Base-by-base conservation (phyloP, 305 asterid genomes). In the Nicotiana rustica region DNA sequence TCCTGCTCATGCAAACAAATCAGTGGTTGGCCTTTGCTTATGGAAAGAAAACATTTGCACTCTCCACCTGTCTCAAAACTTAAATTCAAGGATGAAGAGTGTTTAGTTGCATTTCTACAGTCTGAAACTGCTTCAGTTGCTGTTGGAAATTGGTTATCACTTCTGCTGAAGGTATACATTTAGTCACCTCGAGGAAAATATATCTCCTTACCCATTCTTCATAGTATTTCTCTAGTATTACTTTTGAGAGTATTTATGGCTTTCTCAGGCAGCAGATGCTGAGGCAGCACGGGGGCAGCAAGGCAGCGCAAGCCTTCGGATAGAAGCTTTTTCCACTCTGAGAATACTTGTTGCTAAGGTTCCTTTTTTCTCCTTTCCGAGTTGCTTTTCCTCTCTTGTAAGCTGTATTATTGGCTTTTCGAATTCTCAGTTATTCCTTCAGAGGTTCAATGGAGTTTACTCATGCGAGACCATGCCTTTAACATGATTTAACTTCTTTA, bases 71-170 rank as follows among this genome's bases (percentile, higher is more conserved):
- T 85, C 82, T 80, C 88, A 66, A 87, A 82, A 57, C 57, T 67
- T 84, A 81, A 79, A 80, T 83, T 81, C 6, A 86, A 82, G 65
- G 84, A 84, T 15, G 86, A 88, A 81, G 94, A 92, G 82, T 96
- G 99, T 86, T 85, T 90, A 71, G 85, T 93, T 84, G 89, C 93
- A 80, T 96, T 96, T 89, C 97, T 96, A 80, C 97, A 90, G 89
- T 96, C 98, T 80, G 94, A 94, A 82, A 80, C 93, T 81, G 98
- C 98, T 80, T 91, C 98, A 84, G 91, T 97, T 86, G 97, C 95
- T n/a, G 85, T 96, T 88, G 99, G 99, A 52, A 97, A 96, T 85
- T 96, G 99, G 99, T 88, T 94, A 5, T 95, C 98, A 83, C 97
- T 96, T 86, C 88, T 94, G 85, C 97, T 96, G 85, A 95, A 94